Percentiles rank a stretch among this genome's conserved stretches.
phyloP scores from a whole-genome alignment of 2,329 filamentous ascomycete genomes.

The Fusarium sp. region DNA sequence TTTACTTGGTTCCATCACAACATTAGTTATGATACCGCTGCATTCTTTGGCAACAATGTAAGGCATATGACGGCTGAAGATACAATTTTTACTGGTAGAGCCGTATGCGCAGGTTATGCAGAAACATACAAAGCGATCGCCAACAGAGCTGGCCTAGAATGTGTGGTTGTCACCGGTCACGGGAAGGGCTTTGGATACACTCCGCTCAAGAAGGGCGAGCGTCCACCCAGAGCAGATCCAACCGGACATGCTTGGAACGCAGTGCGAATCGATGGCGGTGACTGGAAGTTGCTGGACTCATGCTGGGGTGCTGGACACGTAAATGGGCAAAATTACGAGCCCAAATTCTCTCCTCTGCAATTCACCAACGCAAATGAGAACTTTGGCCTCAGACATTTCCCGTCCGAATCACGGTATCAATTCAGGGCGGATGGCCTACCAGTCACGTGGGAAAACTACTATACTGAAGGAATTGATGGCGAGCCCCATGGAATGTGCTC shows the following conservation, averaged over 20 bases:
- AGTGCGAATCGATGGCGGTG: slow-evolving; percentile 83
- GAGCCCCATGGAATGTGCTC: slow-evolving; percentile 60
- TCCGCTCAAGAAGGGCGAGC: slow-evolving; percentile 69
- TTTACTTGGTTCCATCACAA: slow-evolving; percentile 98
- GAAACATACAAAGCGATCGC: slow-evolving; percentile 83
- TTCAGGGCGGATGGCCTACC: slow-evolving; percentile 77
- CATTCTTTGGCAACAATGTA: slow-evolving; percentile 80
- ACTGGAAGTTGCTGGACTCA: slow-evolving; percentile 90
- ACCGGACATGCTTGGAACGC: slow-evolving; percentile 92
- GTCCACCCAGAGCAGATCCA: slow-evolving; percentile 70
- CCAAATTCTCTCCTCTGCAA: slow-evolving; percentile 72
- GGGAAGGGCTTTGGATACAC: slow-evolving; percentile 86
- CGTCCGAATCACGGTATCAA: slow-evolving; percentile 73
- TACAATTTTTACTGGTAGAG: slow-evolving; percentile 79
- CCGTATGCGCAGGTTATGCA: slow-evolving; percentile 93
- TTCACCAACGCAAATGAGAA: slow-evolving; percentile 76
- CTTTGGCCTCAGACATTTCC: slow-evolving; percentile 86
- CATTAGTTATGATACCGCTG: slow-evolving; percentile 81
- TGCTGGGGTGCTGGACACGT: slow-evolving; percentile 90
- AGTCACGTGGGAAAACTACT: slow-evolving; percentile 85
- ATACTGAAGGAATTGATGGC: slow-evolving; percentile 66
- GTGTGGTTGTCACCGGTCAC: slow-evolving; percentile 78
- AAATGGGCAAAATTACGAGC: slow-evolving; percentile 67
- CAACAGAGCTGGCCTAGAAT: slow-evolving; percentile 80
- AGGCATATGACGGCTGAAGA: slow-evolving; percentile 74